Evolutionary conservation across 257 asterid species (phyloP), one percentile per base, ranked within the genome.

Genomic region (Petrea volubilis): DNA sequence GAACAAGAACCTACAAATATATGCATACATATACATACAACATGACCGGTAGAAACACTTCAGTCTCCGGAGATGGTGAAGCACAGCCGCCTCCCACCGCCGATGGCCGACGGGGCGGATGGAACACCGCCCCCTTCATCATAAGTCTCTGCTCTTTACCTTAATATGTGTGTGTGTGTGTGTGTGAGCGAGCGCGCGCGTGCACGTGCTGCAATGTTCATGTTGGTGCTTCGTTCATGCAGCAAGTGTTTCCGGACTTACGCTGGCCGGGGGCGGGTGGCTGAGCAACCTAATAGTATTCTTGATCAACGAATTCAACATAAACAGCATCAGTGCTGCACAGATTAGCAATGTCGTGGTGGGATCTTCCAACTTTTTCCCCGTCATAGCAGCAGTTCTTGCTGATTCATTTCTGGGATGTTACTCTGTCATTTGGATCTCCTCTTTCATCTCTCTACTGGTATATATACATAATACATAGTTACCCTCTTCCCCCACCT

Each of bases 371-470:
- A 76, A 25, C 43, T 70, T 86, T 18, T 68, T 75, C 68, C 91
- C 89, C 4, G 71, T 83, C 0, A 2, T 83, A 8, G 88, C 71
- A 12, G 91, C 91, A 49, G 47, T 83, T 53, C 17, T 83, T 27
- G 87, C 91, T 2, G 91, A 86, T 52, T 86, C 91, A 0, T 78
- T 73, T 60, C 81, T 86, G 4, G 89, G 87, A 8, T 86, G 84
- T 21, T 83, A 23, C 74, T 24, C 87, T 2, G 82, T 78, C 80
- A 73, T 83, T 64, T 83, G 84, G 81, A 73, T 79, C 59, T 86
- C 89, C 17, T 75, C 87, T 57, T 27, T 77, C 60, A 56, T 86
- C 79, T 72, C 87, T 44, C 24, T 81, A 1, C 65, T 77, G 88
- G 91, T 86, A 80, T 5, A 50, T 13, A 40, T 1, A 10, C n/a